phyloP scores from a whole-genome alignment of 345 rosid genomes.

The Pistacia vera region DNA sequence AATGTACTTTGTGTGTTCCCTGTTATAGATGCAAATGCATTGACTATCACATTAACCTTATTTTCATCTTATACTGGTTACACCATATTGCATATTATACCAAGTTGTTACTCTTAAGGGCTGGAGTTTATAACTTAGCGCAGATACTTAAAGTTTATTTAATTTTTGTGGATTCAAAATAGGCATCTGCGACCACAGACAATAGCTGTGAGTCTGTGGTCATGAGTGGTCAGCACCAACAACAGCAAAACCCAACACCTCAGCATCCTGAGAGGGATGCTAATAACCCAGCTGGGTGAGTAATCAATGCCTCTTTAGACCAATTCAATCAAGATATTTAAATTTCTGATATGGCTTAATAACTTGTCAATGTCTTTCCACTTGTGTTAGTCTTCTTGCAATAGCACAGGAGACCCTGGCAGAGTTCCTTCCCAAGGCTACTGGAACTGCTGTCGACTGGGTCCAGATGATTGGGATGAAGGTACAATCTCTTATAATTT shows the following conservation, averaged over 20 bases:
- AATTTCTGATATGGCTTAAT: background rate
- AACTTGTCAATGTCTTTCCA: background rate
- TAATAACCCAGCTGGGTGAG: slow-evolving; percentile 98
- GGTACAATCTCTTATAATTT: slow-evolving; percentile 39
- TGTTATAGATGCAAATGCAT: too few relatives aligned
- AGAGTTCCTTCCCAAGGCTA: slow-evolving; percentile 94
- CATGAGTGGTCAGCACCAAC: slow-evolving; percentile 96
- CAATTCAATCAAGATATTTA: background rate
- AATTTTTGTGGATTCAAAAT: slow-evolving; percentile 12
- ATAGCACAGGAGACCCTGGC: slow-evolving; percentile 97
- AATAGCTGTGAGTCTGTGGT: slow-evolving; percentile 99
- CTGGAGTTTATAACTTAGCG: background rate
- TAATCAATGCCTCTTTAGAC: background rate
- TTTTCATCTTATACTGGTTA: background rate
- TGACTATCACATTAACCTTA: too few relatives aligned
- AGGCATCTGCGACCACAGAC: slow-evolving; percentile 99
- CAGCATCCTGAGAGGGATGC: slow-evolving; percentile 96
- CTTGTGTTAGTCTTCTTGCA: slow-evolving; percentile 64
- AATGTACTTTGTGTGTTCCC: background rate
- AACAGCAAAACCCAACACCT: slow-evolving; percentile 93
- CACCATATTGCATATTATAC: background rate
- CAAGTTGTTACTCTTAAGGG: background rate
- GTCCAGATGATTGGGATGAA: slow-evolving; percentile 99
- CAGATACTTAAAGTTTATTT: background rate
- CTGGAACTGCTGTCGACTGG: slow-evolving; percentile 99